These are phyloP conservation scores for Rhizopus arrhizus DNA, from an alignment of 371 early-diverging fungal genomes.

Conservation along the genomic window DNA sequence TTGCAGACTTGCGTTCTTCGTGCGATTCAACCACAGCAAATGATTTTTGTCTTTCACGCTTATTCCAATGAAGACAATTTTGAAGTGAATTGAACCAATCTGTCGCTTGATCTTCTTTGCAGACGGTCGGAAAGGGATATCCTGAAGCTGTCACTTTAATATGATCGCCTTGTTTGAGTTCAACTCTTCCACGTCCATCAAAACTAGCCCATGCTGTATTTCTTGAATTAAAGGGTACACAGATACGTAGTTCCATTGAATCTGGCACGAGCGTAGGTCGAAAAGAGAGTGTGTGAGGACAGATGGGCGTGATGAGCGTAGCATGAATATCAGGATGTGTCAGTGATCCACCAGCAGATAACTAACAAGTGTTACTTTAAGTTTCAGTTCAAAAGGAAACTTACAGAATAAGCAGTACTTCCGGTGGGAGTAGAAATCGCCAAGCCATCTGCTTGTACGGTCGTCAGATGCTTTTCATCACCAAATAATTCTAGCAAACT, in stretches of 20 bases:
- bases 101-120: conserved; percentile 71
- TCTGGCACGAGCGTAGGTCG: conserved; percentile 95
- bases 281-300: conserved; percentile 94
- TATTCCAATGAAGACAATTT: conserved; percentile 86
- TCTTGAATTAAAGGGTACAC: conserved; percentile 75
- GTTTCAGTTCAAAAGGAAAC: conserved; percentile 17
- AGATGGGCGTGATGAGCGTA: conserved; percentile 92
- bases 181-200: conserved; percentile 90
- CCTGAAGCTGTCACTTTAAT: conserved; percentile 83
- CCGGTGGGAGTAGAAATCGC: conserved; percentile 95
- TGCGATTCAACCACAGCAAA: conserved; percentile 56
- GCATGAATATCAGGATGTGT: conserved; percentile 94
- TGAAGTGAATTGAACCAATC: conserved; percentile 85
- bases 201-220: conserved; percentile 87
- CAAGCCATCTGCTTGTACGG: conserved; percentile 90
- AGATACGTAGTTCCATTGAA: conserved; percentile 80
- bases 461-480: conserved; percentile 82
- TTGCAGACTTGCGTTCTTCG: not conserved
- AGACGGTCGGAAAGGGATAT: conserved; percentile 88
- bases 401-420: conserved; percentile 93
- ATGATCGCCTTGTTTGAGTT: conserved; percentile 86
- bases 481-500: conserved; percentile 89
- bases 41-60: conserved; percentile 74
- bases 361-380: conserved; percentile 31
- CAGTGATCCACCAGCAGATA: conserved; percentile 92